These are phyloP conservation scores for Solioccasus polychromus DNA, from an alignment of 768 basidiomycete genomes.

Conservation along the genomic window DNA sequence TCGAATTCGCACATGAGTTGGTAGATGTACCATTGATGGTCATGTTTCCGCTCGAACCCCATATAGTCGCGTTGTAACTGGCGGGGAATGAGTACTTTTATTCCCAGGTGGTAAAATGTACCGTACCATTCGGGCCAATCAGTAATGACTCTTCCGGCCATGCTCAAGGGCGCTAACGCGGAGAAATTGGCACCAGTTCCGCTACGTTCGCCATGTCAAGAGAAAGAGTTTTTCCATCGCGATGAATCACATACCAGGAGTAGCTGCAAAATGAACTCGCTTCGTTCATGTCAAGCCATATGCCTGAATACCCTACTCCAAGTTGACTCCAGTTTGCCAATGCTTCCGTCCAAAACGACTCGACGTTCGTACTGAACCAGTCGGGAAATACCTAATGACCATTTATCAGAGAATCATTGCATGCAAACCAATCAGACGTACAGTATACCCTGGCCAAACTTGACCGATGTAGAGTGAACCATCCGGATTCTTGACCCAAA, in stretches of 20 bases:
- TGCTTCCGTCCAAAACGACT: constrained; percentile 60
- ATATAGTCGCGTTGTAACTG: constrained; percentile 61
- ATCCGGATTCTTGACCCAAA: constrained; percentile 75
- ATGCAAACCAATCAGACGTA: constrained; percentile 21
- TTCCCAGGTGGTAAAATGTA: background rate
- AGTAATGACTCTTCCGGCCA: constrained; percentile 46
- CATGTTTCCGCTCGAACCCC: constrained; percentile 71
- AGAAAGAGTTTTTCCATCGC: background rate
- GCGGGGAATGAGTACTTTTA: background rate
- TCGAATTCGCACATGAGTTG: constrained; percentile 33
- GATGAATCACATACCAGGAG: constrained; percentile 43
- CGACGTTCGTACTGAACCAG: constrained; percentile 54
- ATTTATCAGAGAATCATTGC: background rate
- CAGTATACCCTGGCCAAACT: constrained; percentile 78
- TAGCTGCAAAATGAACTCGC: constrained; percentile 61
- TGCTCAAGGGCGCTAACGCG: constrained; percentile 53
- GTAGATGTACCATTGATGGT: constrained; percentile 66
- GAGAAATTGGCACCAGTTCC: constrained; percentile 56
- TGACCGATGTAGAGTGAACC: constrained; percentile 69
- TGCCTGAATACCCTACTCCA: constrained; percentile 57
- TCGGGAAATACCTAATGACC: constrained; percentile 58
- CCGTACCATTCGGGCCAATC: constrained; percentile 71
- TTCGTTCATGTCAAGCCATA: constrained; percentile 75
- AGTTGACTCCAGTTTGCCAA: constrained; percentile 50
- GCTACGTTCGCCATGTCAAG: constrained; percentile 8